Base-by-base conservation (phyloP, 2,329 filamentous ascomycete species). In the Aspergillus novofumigatus region DNA sequence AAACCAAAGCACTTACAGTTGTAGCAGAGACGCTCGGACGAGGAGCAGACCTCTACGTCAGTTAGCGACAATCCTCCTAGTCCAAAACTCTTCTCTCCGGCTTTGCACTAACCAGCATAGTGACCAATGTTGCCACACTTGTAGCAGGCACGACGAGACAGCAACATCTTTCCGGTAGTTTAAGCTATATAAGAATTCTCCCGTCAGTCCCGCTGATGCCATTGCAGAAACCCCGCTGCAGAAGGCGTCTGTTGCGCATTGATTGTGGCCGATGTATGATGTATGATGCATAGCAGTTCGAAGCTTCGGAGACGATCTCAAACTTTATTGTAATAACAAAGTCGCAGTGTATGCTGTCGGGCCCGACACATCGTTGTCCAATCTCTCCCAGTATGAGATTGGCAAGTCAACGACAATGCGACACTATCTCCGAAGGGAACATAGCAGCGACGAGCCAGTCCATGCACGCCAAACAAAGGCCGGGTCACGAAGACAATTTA, bases 11-110 rank as follows among this genome's bases (percentile, higher is more conserved):
- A 79, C 88, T 76, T 82, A 92, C 94, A 99, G 84, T 99, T 99
- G 82, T 99, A 99, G 88, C 94, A 99, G 72, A 99, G 89, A 73
- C 94, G 91, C 84, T 99, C 93, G 59, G 92, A 90, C 59, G 93
- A 97, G 61, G 93, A 94, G 89, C 94, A 99, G 67, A 96, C 92
- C 84, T 97, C 92, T 84, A 73, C 81, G 81, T 58, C 49, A 63
- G 60, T 77, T 67, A 73, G 83, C 80, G 69, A 82, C 82, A 70
- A 81, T 80, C 79, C 77, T 62, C 81, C 77, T 51, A 64, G 80
- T 78, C 68, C 77, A 78, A 72, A 77, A 81, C 74, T 79, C 80
- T 49, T 51, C 48, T 47, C 58, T 50, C 55, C 45, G 56, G 28
- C 51, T 44, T 41, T 44, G 55, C 48, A 74, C 76, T 72, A 70